Percentiles rank a stretch among this genome's conserved stretches.
These are phyloP conservation scores for Petrea volubilis DNA, from an alignment of 257 asterid genomes.

Conservation along the genomic window DNA sequence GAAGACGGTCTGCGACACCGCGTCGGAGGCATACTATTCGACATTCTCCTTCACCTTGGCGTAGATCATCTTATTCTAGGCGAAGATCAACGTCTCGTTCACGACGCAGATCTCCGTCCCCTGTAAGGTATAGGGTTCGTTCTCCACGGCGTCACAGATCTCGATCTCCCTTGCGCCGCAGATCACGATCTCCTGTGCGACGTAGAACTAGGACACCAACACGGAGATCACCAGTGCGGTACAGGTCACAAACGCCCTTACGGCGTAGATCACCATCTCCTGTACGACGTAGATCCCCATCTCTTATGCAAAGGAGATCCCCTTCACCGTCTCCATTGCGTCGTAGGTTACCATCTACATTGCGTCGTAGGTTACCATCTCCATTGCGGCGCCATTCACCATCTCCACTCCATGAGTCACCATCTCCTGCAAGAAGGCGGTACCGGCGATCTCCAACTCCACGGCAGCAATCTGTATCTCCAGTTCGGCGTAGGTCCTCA, in stretches of 20 bases:
- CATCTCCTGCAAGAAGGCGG: constrained; percentile 46
- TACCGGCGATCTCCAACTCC: constrained; percentile 57
- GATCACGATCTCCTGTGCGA: constrained; percentile 47
- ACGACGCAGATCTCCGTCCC: constrained; percentile 71
- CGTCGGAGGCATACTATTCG: constrained; percentile 48
- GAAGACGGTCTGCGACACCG: constrained; percentile 57
- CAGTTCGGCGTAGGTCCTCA: constrained; percentile 51
- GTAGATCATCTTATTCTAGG: constrained; percentile 42
- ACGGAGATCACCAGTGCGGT: constrained; percentile 44
- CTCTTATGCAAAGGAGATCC: constrained; percentile 48
- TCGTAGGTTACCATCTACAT: constrained; percentile 39
- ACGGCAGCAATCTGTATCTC: constrained; percentile 48
- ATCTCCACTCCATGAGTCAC: constrained; percentile 35
- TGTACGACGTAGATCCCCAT: constrained; percentile 33
- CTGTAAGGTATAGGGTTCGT: constrained; percentile 47
- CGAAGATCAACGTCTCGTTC: constrained; percentile 50
- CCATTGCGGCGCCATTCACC: constrained; percentile 48
- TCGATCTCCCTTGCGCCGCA: constrained; percentile 47
- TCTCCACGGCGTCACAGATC: constrained; percentile 66
- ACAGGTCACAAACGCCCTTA: constrained; percentile 31
- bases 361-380: constrained; percentile 34
- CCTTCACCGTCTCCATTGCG: constrained; percentile 29
- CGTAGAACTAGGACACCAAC: constrained; percentile 36
- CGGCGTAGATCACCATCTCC: constrained; percentile 45
- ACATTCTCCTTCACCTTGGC: constrained; percentile 66